Evolutionary conservation across 192 early-diverging fungal species (phyloP).

Genomic region (Coemansia nantahalensis): DNA sequence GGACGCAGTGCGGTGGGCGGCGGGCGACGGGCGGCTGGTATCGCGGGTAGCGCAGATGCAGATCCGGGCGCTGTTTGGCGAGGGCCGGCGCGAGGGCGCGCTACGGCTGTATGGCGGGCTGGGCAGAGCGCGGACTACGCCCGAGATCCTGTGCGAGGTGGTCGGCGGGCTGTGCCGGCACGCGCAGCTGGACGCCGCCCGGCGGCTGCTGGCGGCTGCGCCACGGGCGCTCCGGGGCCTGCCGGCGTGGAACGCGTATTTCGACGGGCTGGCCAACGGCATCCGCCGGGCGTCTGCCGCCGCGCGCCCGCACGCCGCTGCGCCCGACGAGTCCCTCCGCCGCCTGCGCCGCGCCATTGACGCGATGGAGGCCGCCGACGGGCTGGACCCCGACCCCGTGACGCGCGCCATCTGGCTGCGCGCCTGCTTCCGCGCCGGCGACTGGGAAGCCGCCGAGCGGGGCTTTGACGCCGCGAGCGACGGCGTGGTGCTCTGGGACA

Average conservation of each 20-base stretch:
- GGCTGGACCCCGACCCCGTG: slow-evolving; percentile 16
- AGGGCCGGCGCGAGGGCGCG: slow-evolving; percentile 17
- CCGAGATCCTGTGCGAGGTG: slow-evolving; percentile 37
- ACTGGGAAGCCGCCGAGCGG: slow-evolving; percentile 12
- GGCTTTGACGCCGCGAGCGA: slow-evolving; percentile 16
- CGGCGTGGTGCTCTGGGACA: slow-evolving; percentile 39
- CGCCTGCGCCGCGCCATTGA: slow-evolving; percentile 5
- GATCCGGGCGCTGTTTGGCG: slow-evolving; percentile 31
- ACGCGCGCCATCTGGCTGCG: slow-evolving; percentile 45
- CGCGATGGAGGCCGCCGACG: slow-evolving; percentile 19
- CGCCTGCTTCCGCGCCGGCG: slow-evolving; percentile 30
- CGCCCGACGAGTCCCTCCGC: neutral
- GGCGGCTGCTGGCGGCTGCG: slow-evolving; percentile 1
- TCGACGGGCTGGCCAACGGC: slow-evolving; percentile 20
- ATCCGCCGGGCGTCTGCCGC: neutral
- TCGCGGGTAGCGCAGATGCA: slow-evolving; percentile 16
- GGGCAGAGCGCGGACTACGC: no score
- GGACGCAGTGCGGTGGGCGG: slow-evolving; percentile 7
- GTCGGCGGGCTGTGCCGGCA: slow-evolving; percentile 27
- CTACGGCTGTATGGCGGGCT: slow-evolving; percentile 6
- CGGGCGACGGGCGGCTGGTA: neutral
- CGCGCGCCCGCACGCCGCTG: neutral
- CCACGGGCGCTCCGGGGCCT: slow-evolving; percentile 1
- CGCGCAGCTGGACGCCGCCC: slow-evolving; percentile 16
- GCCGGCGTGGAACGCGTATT: slow-evolving; percentile 41